These are phyloP conservation scores for Xylaria sp. DNA, from an alignment of 2,329 filamentous ascomycete genomes.

Conservation along the genomic window DNA sequence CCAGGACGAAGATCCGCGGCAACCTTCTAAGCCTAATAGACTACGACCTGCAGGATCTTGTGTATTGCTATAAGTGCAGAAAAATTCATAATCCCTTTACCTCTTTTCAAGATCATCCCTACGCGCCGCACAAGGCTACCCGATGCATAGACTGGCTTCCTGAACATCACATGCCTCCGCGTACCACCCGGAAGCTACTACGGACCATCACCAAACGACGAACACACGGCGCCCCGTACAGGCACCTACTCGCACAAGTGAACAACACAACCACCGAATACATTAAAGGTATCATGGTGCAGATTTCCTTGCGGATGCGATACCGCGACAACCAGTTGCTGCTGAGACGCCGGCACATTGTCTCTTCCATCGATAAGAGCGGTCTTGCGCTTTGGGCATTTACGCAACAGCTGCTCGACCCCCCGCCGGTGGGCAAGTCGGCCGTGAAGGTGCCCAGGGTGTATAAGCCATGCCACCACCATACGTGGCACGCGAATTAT, in stretches of 20 bases:
- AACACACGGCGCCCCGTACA: slow-evolving; percentile 23
- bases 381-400: slow-evolving; percentile 25
- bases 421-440: not conserved
- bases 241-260: slow-evolving; percentile 27
- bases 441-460: slow-evolving; percentile 12
- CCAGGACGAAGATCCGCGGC: slow-evolving; percentile 24
- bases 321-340: slow-evolving; percentile 25
- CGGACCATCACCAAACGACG: slow-evolving; percentile 30
- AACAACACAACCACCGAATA: slow-evolving; percentile 30
- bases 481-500: slow-evolving; percentile 19
- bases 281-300: slow-evolving; percentile 24
- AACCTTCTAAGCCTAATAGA: slow-evolving; percentile 27
- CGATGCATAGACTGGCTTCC: slow-evolving; percentile 25
- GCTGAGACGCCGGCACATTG: slow-evolving; percentile 26
- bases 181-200: slow-evolving; percentile 29
- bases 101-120: slow-evolving; percentile 24
- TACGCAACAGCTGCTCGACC: slow-evolving; percentile 15
- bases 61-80: slow-evolving; percentile 34
- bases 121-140: slow-evolving; percentile 21
- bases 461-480: slow-evolving; percentile 26
- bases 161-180: slow-evolving; percentile 32
- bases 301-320: slow-evolving; percentile 25
- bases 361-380: slow-evolving; percentile 30
- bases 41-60: slow-evolving; percentile 26
- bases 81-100: slow-evolving; percentile 29